Conservation (phyloP, 2,329 filamentous ascomycete genomes). For the Verticillium albo-atrum region DNA sequence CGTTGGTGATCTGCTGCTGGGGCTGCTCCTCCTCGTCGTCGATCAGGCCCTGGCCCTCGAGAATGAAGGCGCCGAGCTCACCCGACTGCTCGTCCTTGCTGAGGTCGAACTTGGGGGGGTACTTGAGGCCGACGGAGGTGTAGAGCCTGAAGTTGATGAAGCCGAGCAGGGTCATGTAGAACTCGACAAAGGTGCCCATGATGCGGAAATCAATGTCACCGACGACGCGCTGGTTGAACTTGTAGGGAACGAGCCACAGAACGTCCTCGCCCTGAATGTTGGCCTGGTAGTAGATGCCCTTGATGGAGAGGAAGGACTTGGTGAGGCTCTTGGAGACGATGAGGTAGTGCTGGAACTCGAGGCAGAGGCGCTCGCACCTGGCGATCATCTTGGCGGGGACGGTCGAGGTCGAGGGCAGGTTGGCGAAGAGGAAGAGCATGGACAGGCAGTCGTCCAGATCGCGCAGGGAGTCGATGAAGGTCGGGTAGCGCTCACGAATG, state of each 20-base stretch:
- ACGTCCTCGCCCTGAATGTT: slow-evolving; percentile 96
- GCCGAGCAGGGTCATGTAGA: slow-evolving; percentile 92
- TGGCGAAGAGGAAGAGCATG: slow-evolving; percentile 96
- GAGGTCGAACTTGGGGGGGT: slow-evolving; percentile 90
- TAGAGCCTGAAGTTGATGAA: slow-evolving; percentile 97
- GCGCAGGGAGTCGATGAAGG: slow-evolving; percentile 88
- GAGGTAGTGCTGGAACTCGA: slow-evolving; percentile 97
- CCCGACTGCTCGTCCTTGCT: slow-evolving; percentile 84
- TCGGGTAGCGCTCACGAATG: slow-evolving; percentile 96
- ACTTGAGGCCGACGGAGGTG: slow-evolving; percentile 85
- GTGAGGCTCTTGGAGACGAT: slow-evolving; percentile 87
- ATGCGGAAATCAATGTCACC: slow-evolving; percentile 97
- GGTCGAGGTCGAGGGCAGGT: slow-evolving; percentile 81
- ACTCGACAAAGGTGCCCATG: slow-evolving; percentile 98
- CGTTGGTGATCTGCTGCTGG: slow-evolving; percentile 48
- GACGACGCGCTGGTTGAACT: slow-evolving; percentile 92
- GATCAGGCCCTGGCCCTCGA: slow-evolving; percentile 68
- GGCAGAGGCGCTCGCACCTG: slow-evolving; percentile 84
- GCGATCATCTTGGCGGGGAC: slow-evolving; percentile 95
- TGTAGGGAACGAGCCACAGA: slow-evolving; percentile 94
- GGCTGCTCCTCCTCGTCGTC: slow-evolving; percentile 45
- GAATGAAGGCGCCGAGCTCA: slow-evolving; percentile 84
- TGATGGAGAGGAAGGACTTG: slow-evolving; percentile 97
- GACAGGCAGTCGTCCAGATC: slow-evolving; percentile 96
- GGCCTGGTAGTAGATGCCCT: slow-evolving; percentile 98